Evolutionary conservation across 768 basidiomycete genomes (phyloP).

Genomic region (Plicaturopsis crispa): DNA sequence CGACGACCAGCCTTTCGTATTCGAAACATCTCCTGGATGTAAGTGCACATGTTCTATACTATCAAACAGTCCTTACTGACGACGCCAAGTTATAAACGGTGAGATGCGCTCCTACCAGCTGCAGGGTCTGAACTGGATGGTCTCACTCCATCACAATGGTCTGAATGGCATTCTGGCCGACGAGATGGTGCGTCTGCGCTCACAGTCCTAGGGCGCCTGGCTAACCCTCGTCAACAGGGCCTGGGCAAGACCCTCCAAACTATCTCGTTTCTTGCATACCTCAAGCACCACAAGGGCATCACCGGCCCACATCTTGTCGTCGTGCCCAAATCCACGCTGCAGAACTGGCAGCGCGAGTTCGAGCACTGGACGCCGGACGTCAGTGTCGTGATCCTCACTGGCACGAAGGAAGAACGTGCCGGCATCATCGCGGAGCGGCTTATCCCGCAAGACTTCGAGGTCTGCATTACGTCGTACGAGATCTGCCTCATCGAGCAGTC

Average conservation of each 20-base stretch:
- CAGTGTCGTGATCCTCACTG: conserved; percentile 73
- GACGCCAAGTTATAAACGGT: conserved; percentile 91
- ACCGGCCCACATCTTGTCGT: conserved; percentile 89
- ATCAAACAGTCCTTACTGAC: no score
- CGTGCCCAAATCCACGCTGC: conserved; percentile 96
- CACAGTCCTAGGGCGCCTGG: conserved; percentile 4
- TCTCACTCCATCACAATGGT: conserved; percentile 91
- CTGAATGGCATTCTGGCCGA: conserved; percentile 96
- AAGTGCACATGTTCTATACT: no score
- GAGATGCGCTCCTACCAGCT: conserved; percentile 91
- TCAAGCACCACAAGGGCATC: conserved; percentile 74
- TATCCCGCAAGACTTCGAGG: conserved; percentile 84
- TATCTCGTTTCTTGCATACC: conserved; percentile 92
- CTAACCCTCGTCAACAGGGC: conserved; percentile 42
- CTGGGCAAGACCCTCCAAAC: conserved; percentile 98
- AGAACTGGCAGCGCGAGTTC: conserved; percentile 97
- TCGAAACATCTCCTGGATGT: conserved; percentile 93
- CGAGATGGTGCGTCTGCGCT: conserved; percentile 61
- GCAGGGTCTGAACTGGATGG: conserved; percentile 97
- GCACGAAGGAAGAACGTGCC: conserved; percentile 83
- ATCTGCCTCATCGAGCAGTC: conserved; percentile 93
- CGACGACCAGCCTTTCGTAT: conserved; percentile 87
- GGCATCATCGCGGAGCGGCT: conserved; percentile 73
- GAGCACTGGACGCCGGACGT: conserved; percentile 87
- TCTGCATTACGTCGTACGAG: conserved; percentile 95